A percentile compares a stretch with the other conserved stretches of the same genome.
phyloP scores from a whole-genome alignment of 2,329 filamentous ascomycete species.

The Chalaropsis ovoidea region DNA sequence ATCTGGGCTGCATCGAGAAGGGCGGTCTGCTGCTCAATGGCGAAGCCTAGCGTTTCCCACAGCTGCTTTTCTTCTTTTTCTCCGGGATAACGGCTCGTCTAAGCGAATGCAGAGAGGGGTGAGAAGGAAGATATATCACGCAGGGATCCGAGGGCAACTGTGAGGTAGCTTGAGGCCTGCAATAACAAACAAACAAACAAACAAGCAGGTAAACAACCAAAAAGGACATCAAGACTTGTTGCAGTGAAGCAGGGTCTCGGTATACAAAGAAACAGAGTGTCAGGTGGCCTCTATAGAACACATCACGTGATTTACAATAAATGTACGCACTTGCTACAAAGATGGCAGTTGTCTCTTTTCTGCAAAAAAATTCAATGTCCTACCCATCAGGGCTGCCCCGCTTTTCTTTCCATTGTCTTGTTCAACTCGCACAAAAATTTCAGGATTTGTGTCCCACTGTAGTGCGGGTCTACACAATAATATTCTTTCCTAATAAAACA shows the following conservation, averaged over 20 bases:
- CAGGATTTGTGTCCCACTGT: background rate
- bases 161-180: background rate
- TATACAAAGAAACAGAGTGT: no score
- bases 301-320: no score
- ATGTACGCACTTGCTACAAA: no score
- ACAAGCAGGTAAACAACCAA: no score
- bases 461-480: background rate
- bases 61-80: background rate
- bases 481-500: background rate
- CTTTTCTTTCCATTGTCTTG: no score
- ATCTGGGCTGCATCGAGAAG: conserved; percentile 4
- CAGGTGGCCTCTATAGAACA: no score
- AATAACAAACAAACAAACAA: no score
- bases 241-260: no score
- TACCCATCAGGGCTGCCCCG: no score
- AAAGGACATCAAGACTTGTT: no score
- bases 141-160: background rate
- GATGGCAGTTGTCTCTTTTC: no score
- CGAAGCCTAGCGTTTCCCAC: background rate
- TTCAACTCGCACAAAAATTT: background rate
- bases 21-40: background rate
- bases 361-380: no score
- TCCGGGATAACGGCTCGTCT: background rate
- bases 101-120: background rate
- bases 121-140: background rate